These are phyloP conservation scores for Pachysandra terminalis DNA, from an alignment of 164 flowering plant genomes.

Conservation along the genomic window DNA sequence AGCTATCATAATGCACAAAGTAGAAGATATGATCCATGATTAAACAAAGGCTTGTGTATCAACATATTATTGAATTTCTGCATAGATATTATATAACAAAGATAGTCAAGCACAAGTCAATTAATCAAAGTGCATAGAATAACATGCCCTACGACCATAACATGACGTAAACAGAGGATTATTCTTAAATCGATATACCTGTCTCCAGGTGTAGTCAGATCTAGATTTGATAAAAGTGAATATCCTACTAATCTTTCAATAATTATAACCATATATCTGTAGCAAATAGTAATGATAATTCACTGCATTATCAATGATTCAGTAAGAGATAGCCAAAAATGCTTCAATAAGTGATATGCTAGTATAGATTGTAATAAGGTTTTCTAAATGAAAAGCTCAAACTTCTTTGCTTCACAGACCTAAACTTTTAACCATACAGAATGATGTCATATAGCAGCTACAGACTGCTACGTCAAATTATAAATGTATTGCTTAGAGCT, in stretches of 20 bases:
- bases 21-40: not conserved
- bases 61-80: not conserved
- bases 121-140: not conserved
- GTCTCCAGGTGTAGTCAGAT: not conserved
- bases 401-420: too few relatives aligned
- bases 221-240: not conserved
- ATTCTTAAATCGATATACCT: not conserved
- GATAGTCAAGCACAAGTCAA: not conserved
- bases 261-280: not conserved
- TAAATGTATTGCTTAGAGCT: too few relatives aligned
- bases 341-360: too few relatives aligned
- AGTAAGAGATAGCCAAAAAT: too few relatives aligned
- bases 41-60: not conserved
- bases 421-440: too few relatives aligned
- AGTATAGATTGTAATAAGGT: too few relatives aligned
- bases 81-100: not conserved
- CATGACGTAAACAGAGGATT: not conserved
- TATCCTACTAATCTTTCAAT: not conserved
- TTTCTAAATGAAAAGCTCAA: too few relatives aligned
- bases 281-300: not conserved
- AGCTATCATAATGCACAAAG: not conserved
- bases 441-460: too few relatives aligned
- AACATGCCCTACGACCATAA: too few relatives aligned
- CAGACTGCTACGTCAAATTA: too few relatives aligned
- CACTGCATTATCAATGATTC: not conserved